Evolutionary conservation across 192 early-diverging fungal species (phyloP).

Genomic region (Funneliformis geosporum): DNA sequence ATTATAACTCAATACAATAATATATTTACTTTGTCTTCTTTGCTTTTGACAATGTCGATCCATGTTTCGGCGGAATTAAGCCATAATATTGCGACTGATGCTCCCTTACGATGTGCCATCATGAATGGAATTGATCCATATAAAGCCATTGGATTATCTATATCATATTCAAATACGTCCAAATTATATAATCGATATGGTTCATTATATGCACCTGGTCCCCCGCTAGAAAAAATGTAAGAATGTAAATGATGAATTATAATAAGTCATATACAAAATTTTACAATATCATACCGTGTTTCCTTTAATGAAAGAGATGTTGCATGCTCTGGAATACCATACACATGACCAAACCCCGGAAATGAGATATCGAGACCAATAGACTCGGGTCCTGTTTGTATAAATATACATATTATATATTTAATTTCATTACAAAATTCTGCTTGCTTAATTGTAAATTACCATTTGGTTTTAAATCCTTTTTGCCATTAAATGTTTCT

Average conservation of each 20-base stretch:
- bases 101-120: slow-evolving; percentile 79
- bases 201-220: slow-evolving; percentile 72
- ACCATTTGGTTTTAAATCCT: slow-evolving; percentile 94
- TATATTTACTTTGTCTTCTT: slow-evolving; percentile 39
- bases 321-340: slow-evolving; percentile 96
- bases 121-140: slow-evolving; percentile 96
- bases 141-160: slow-evolving; percentile 95
- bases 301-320: slow-evolving; percentile 81
- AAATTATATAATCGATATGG: slow-evolving; percentile 97
- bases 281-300: slow-evolving; percentile 62
- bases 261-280: background rate
- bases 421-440: background rate
- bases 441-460: background rate
- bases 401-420: background rate
- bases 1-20: background rate
- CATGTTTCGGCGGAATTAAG: slow-evolving; percentile 97
- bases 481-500: slow-evolving; percentile 85
- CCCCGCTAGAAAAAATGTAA: slow-evolving; percentile 48
- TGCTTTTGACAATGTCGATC: slow-evolving; percentile 87
- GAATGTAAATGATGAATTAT: background rate
- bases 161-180: slow-evolving; percentile 97
- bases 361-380: slow-evolving; percentile 93
- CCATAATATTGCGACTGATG: slow-evolving; percentile 83
- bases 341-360: slow-evolving; percentile 81
- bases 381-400: slow-evolving; percentile 79